These are phyloP conservation scores for Pugionium dolabratum DNA, from an alignment of 345 rosid genomes.

Conservation along the genomic window DNA sequence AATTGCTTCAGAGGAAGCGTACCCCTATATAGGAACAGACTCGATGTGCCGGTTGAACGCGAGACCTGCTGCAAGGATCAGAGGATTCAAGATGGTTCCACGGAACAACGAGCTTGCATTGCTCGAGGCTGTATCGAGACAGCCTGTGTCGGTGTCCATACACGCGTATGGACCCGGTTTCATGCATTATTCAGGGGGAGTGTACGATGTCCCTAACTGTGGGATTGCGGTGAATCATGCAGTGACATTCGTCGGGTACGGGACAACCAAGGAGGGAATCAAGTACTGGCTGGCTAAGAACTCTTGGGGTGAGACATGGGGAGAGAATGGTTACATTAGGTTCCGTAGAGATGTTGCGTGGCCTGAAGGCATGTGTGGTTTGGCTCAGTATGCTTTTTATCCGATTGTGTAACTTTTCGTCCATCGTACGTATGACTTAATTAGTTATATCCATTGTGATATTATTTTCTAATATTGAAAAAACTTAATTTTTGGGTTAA, in stretches of 20 bases:
- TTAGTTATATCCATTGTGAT: no score
- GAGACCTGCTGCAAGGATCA: conserved; percentile 42
- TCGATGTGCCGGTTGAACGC: conserved; percentile 15
- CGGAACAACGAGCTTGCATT: conserved; percentile 49
- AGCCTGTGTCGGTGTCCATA: conserved; percentile 58
- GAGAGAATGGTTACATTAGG: conserved; percentile 61
- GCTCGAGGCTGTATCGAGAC: conserved; percentile 53
- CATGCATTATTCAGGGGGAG: conserved; percentile 46
- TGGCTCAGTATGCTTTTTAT: conserved; percentile 55
- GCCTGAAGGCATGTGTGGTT: conserved; percentile 54
- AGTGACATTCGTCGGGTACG: conserved; percentile 53
- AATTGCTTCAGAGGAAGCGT: conserved; percentile 50
- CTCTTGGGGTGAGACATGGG: conserved; percentile 65
- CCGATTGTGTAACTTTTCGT: conserved; percentile 40
- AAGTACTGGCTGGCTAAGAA: conserved; percentile 62
- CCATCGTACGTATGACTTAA: not conserved
- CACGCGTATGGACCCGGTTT: conserved; percentile 39
- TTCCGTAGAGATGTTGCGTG: conserved; percentile 46
- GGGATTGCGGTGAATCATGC: conserved; percentile 49
- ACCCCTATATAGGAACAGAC: conserved; percentile 47
- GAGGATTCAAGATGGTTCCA: conserved; percentile 51
- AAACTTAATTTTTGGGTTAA: no score
- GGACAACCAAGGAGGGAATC: conserved; percentile 38
- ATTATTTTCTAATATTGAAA: no score
- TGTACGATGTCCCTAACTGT: conserved; percentile 48